Evolutionary conservation across 169 alveolate species (phyloP).

Genomic region (Toxoplasma gondii): DNA sequence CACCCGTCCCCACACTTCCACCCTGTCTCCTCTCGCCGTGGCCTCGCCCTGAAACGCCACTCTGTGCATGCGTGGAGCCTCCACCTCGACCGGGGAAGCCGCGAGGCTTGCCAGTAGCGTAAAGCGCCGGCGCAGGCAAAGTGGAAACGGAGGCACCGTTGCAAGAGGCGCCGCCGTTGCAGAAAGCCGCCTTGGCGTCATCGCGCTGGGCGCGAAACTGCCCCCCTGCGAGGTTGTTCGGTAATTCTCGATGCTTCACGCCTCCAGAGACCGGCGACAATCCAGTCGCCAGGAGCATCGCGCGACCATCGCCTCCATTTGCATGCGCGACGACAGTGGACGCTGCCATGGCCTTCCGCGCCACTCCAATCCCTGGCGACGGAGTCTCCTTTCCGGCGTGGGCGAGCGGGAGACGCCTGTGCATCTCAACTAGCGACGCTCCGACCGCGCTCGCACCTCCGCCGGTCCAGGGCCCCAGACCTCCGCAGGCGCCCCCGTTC

Average conservation of each 20-base stretch:
- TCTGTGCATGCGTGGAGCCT: not conserved
- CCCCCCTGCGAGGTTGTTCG: not conserved
- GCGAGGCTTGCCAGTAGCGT: not conserved
- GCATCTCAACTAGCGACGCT: not conserved
- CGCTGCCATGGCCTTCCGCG: not conserved
- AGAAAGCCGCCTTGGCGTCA: not conserved
- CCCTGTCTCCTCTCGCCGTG: not conserved
- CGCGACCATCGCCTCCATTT: not conserved
- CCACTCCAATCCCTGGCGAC: not conserved
- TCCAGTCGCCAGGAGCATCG: not conserved
- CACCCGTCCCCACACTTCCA: not conserved
- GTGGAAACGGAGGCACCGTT: not conserved
- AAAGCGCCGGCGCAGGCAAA: not conserved
- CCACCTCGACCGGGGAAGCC: not conserved
- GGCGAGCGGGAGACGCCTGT: too few relatives aligned
- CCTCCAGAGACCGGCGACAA: not conserved
- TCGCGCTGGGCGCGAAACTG: not conserved
- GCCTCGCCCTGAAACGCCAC: not conserved
- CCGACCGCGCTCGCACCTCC: slow-evolving; percentile 6
- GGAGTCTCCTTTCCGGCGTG: too few relatives aligned
- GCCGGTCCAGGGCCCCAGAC: not conserved
- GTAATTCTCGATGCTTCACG: not conserved
- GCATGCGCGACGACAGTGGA: not conserved
- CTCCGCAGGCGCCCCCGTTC: not conserved
- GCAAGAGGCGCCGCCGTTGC: not conserved